Evolutionary conservation across 257 asterid species (phyloP).

Genomic region (Salvia rosmarinus): DNA sequence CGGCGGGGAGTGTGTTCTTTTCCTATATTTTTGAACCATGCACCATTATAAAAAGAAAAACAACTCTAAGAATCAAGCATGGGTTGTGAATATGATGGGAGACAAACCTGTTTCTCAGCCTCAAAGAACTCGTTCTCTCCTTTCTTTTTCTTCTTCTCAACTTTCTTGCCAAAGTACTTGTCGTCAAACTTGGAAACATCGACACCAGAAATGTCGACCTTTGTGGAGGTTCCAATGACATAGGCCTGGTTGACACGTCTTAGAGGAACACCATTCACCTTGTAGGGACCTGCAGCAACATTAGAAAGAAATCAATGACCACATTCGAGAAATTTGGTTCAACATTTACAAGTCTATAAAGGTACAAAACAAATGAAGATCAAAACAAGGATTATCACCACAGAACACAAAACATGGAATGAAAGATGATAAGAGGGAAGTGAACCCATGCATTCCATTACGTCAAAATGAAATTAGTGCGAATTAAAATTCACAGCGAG

Average conservation of each 20-base stretch:
- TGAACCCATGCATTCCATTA: too few species aligned
- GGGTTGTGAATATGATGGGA: not conserved
- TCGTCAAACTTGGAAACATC: slow-evolving; percentile 47
- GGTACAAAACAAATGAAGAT: too few species aligned
- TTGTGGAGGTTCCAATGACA: slow-evolving; percentile 52
- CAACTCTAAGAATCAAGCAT: not conserved
- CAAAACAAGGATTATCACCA: too few species aligned
- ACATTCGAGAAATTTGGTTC: too few species aligned
- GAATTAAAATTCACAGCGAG: not conserved
- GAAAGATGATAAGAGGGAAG: too few species aligned
- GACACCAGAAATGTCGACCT: slow-evolving; percentile 48
- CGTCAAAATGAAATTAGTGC: too few species aligned
- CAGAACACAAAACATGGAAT: too few species aligned
- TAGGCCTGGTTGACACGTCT: slow-evolving; percentile 57
- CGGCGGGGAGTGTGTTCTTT: slow-evolving; percentile 45
- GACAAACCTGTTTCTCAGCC: slow-evolving; percentile 52
- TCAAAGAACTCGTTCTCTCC: slow-evolving; percentile 49
- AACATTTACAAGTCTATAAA: too few species aligned
- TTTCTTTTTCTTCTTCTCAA: slow-evolving; percentile 45
- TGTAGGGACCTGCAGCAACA: slow-evolving; percentile 47
- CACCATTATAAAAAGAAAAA: not conserved
- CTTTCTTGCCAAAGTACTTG: slow-evolving; percentile 47
- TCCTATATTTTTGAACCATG: slow-evolving; percentile 35
- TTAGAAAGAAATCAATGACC: not conserved
- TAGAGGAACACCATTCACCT: slow-evolving; percentile 55